phyloP scores from a whole-genome alignment of 345 rosid genomes.

The Arabis alpina region DNA sequence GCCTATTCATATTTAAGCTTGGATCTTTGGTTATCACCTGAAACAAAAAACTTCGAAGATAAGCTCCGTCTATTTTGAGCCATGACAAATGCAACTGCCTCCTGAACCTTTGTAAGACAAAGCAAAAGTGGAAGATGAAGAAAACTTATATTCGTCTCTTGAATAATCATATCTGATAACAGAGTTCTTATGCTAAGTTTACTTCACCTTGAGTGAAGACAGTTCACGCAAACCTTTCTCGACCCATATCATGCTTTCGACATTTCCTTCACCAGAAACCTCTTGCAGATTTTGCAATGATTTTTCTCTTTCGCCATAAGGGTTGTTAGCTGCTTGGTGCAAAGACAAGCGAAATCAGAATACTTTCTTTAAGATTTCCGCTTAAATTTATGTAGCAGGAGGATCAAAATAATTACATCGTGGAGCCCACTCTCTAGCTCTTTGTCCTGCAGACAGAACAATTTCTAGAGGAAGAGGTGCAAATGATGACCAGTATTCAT shows the following conservation, averaged over 20 bases:
- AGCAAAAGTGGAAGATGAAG: slow-evolving; percentile 9
- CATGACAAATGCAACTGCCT: slow-evolving; percentile 78
- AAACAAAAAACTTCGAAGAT: slow-evolving; percentile 51
- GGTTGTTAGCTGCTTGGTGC: slow-evolving; percentile 52
- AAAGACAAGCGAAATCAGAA: slow-evolving; percentile 28
- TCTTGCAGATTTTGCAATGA: slow-evolving; percentile 48
- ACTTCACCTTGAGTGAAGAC: slow-evolving; percentile 72
- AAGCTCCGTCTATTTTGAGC: slow-evolving; percentile 61
- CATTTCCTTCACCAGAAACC: slow-evolving; percentile 61
- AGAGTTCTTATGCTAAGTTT: slow-evolving; percentile 22
- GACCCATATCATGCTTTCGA: slow-evolving; percentile 81
- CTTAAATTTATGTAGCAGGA: slow-evolving; percentile 4
- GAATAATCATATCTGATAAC: slow-evolving; percentile 1
- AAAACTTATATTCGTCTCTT: background rate
- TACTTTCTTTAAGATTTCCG: background rate
- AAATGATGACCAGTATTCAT: slow-evolving; percentile 86
- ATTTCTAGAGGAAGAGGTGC: slow-evolving; percentile 84
- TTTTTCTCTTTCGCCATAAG: slow-evolving; percentile 53
- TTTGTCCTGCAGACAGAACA: slow-evolving; percentile 76
- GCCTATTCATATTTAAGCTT: slow-evolving; percentile 8
- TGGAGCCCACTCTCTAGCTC: slow-evolving; percentile 55
- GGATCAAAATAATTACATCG: slow-evolving; percentile 44
- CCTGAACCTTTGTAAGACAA: slow-evolving; percentile 46
- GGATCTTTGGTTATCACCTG: slow-evolving; percentile 38
- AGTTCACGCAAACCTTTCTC: slow-evolving; percentile 91